These are phyloP conservation scores for Tulasnella sp. DNA, from an alignment of 768 basidiomycete species.

Conservation along the genomic window DNA sequence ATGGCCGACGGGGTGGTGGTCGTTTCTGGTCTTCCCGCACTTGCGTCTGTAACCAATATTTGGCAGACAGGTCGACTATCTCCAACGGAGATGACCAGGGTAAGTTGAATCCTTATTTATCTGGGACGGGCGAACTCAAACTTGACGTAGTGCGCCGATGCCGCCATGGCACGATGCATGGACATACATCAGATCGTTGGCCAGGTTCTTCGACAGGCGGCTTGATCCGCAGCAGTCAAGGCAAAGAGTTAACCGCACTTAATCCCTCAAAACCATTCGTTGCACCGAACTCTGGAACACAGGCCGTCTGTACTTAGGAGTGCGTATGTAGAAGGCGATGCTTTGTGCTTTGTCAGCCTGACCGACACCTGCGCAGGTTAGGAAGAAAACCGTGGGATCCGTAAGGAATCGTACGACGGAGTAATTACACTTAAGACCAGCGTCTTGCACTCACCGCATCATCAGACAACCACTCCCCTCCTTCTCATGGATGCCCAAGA, in stretches of 20 bases:
- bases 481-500: background rate
- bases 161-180: slow-evolving; percentile 59
- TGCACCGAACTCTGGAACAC: too few relatives aligned
- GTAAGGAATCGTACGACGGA: background rate
- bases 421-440: background rate
- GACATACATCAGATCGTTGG: slow-evolving; percentile 72
- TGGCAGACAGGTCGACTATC: slow-evolving; percentile 73
- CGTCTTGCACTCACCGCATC: background rate
- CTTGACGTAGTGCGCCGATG: slow-evolving; percentile 52
- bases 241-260: too few relatives aligned
- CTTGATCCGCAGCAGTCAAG: too few relatives aligned
- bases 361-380: background rate
- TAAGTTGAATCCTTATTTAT: slow-evolving; percentile 32
- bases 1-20: slow-evolving; percentile 59
- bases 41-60: slow-evolving; percentile 72
- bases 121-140: background rate
- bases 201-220: slow-evolving; percentile 36
- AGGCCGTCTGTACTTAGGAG: too few relatives aligned
- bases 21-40: slow-evolving; percentile 79
- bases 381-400: background rate
- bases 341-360: background rate
- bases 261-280: too few relatives aligned
- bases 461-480: background rate
- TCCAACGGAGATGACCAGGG: slow-evolving; percentile 46
- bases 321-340: too few relatives aligned